Base-by-base conservation (phyloP, 495 filamentous ascomycete genomes). In the Diplogelasinospora grovesii region DNA sequence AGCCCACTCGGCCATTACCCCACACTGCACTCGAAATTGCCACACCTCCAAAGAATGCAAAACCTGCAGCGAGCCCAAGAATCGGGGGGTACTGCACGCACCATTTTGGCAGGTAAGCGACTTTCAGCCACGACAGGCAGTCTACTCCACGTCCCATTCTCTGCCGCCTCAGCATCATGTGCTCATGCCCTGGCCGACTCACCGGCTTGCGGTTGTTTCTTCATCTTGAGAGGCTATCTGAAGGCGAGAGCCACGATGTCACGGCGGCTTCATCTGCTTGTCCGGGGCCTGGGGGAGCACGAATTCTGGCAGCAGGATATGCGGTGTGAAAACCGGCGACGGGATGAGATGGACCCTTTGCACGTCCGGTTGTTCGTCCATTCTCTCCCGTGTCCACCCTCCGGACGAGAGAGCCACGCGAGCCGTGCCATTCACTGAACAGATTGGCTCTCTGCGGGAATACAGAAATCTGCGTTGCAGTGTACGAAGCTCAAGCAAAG, bases 21-120 rank as follows among this genome's bases (percentile, higher is more conserved):
- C 48, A 50, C 42, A 50, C 37, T 50, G 42, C 48, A 45, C 33
- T 37, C 16, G 25, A 50, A 39, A 50, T 50, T 50, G 42, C 42
- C 26, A 46, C 48, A 50, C 48, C 41, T 41, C 36, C 41, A 24
- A 6, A 19, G 33, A 23, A 22, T 28, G 36, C 31, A 25, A 29
- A 26, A 40, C 36, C 33, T 34, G 40, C 39, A 44, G 19, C 19
- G 15, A 5, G 6, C 15, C 28, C 15, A 31, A 5, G 5, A 31
- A 31, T 31, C 15, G 11, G 28, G 15, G 7, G 7, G 7, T 8
- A 31, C 6, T 31, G 28, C 5, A 31, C n/a, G 15, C 29, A 32
- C 14, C 9, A 32, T 32, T 8, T 14, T 5, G 29, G 43, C 36
- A 35, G 36, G 35, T 40, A 46, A 20, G 33, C 21, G 20, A 14